A percentile compares a stretch with the other conserved stretches of the same genome.
Evolutionary conservation across 192 early-diverging fungal genomes (phyloP).

Genomic region (Backusella tarrabulga): DNA sequence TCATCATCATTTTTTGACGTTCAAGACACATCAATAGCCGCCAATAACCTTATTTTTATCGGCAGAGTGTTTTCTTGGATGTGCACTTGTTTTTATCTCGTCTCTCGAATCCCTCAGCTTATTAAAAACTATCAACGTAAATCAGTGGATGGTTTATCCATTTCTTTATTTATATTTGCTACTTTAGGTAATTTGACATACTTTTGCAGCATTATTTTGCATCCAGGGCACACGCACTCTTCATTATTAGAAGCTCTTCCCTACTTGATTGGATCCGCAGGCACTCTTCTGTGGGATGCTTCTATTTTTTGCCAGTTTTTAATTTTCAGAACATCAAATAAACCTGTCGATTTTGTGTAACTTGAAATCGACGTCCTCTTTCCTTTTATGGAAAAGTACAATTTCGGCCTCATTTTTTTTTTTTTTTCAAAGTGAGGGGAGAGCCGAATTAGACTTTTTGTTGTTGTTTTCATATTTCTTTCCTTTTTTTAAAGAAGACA

Average conservation of each 20-base stretch:
- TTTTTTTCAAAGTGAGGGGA: neutral
- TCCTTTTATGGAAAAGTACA: neutral
- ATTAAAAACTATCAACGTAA: slow-evolving; percentile 56
- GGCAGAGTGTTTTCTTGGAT: slow-evolving; percentile 68
- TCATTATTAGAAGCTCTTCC: slow-evolving; percentile 44
- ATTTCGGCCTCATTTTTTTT: neutral
- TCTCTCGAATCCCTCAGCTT: slow-evolving; percentile 75
- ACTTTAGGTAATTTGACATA: slow-evolving; percentile 72
- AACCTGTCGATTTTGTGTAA: neutral
- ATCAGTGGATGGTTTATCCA: slow-evolving; percentile 72
- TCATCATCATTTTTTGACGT: neutral
- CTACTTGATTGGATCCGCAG: slow-evolving; percentile 65
- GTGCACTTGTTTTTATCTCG: slow-evolving; percentile 64
- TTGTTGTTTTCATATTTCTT: neutral
- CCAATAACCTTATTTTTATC: slow-evolving; percentile 14
- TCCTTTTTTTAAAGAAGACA: neutral
- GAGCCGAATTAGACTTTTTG: neutral
- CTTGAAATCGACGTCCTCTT: neutral
- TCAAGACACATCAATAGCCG: neutral
- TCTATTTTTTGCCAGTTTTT: slow-evolving; percentile 59
- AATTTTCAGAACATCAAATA: slow-evolving; percentile 13
- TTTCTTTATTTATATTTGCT: slow-evolving; percentile 72
- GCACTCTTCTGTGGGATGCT: slow-evolving; percentile 64
- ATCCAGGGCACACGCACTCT: slow-evolving; percentile 23
- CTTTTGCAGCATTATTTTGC: slow-evolving; percentile 47